A percentile compares a stretch with the other conserved stretches of the same genome.
These are phyloP conservation scores for Nectriaceae sp. DNA, from an alignment of 2,329 filamentous ascomycete species.

Conservation along the genomic window DNA sequence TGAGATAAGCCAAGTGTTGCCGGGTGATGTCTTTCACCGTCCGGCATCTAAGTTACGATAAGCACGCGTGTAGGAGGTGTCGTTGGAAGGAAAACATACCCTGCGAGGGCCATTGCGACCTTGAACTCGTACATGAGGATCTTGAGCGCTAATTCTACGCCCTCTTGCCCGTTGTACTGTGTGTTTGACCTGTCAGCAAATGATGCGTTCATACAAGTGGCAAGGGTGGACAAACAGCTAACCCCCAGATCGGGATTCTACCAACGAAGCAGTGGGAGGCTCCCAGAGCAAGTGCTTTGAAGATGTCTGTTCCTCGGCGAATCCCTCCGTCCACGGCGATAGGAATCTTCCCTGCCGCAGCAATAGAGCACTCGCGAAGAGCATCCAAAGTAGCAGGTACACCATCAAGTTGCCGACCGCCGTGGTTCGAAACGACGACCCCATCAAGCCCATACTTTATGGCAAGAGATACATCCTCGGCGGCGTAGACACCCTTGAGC, in stretches of 20 bases:
- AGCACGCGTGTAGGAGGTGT: not conserved
- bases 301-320: slow-evolving; percentile 32
- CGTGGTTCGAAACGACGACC: slow-evolving; percentile 29
- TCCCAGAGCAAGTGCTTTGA: slow-evolving; percentile 35
- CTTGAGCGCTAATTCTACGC: slow-evolving; percentile 34
- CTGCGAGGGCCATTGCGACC: slow-evolving; percentile 27
- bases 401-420: slow-evolving; percentile 36
- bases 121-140: slow-evolving; percentile 33
- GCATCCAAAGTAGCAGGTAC: slow-evolving; percentile 57
- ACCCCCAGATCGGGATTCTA: slow-evolving; percentile 40
- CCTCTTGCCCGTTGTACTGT: slow-evolving; percentile 32
- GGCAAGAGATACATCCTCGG: slow-evolving; percentile 32
- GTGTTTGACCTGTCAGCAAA: no score
- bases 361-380: slow-evolving; percentile 61
- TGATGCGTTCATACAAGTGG: no score
- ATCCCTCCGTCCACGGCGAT: slow-evolving; percentile 48
- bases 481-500: slow-evolving; percentile 35
- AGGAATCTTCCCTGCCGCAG: slow-evolving; percentile 58
- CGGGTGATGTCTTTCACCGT: slow-evolving; percentile 24
- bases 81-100: slow-evolving; percentile 6
- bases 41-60: slow-evolving; percentile 11
- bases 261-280: slow-evolving; percentile 24
- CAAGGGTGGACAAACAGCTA: slow-evolving; percentile 24
- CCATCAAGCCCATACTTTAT: slow-evolving; percentile 31
- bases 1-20: slow-evolving; percentile 18